phyloP scores from a whole-genome alignment of 2,329 filamentous ascomycete species.

The Neopestalotiopsis clavispora region DNA sequence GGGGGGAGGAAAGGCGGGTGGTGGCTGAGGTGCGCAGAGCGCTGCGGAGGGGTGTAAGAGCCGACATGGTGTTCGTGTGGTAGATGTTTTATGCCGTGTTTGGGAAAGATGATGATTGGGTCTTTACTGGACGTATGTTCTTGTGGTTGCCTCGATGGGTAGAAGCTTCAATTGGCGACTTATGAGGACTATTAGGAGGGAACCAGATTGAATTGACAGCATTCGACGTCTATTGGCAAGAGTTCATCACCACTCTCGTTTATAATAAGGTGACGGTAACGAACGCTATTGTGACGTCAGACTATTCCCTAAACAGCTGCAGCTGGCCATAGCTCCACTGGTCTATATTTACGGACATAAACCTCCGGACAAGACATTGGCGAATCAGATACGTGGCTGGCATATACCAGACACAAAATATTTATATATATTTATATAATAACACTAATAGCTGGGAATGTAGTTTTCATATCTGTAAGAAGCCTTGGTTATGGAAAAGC shows the following conservation, averaged over 20 bases:
- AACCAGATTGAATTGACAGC: not conserved
- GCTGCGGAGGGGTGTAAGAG: constrained; percentile 26
- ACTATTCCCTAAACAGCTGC: not conserved
- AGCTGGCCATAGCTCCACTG: constrained; percentile 4
- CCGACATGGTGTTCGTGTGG: constrained; percentile 22
- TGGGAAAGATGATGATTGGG: too few species aligned
- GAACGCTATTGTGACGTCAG: constrained; percentile 12
- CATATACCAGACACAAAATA: too few species aligned
- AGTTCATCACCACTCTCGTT: not conserved
- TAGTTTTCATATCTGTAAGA: too few species aligned
- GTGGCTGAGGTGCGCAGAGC: constrained; percentile 22
- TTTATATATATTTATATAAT: too few species aligned
- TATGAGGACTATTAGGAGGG: not conserved
- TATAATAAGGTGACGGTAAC: constrained; percentile 4
- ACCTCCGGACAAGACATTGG: not conserved
- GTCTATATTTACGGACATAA: not conserved
- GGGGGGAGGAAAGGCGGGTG: constrained; percentile 16
- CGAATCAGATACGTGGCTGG: not conserved
- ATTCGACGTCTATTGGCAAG: not conserved
- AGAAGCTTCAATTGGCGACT: not conserved
- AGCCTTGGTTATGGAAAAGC: too few species aligned
- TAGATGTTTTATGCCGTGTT: too few species aligned
- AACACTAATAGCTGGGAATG: too few species aligned
- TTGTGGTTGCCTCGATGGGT: not conserved
- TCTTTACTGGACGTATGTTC: too few species aligned